Evolutionary conservation across 2,329 filamentous ascomycete genomes (phyloP), one percentile per base, ranked within the genome.

Genomic region (Calonectria hawksworthii): DNA sequence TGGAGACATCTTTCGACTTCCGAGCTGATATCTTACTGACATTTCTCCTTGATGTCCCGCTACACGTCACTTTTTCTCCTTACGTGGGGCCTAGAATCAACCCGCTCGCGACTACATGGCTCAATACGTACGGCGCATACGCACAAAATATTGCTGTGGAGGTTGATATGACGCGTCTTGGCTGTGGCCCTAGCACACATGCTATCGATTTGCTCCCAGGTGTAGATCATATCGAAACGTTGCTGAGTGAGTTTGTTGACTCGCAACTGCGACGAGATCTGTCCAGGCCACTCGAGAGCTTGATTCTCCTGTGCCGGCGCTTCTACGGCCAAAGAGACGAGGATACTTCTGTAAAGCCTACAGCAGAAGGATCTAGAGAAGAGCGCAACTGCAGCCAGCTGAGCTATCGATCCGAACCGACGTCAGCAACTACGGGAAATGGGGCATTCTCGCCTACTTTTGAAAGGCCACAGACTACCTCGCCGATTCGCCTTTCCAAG

Each of bases 11-110:
- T 14, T 85, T 84, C 28, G 81, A 74, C 6, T 82, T 88, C 70
- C 82, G 84, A 9, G 82, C 84, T 6, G 85, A 87, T 47, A 30
- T 87, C 0, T 77, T 88, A 36, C 74, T 85, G 2, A 70, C 83
- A 0, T 76, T 88, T 3, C 82, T 88, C 9, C 79, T 82, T 28
- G 77, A 77, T 3, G 79, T 83, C 23, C 79, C 76, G 13, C 86
- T 88, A 30, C 87, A 88, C 70, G 80, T 84, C 28, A 82, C 85
- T 1, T 83, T 85, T 23, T 86, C 86, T 0, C 86, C 86, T 0
- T 86, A 83, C 56, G 82, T 85, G 4, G 81, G 80, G 1, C 75
- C 76, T 0, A 70, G 71, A 8, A 76, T 85, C 1, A 84, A 83
- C 41, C 85, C 85, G 0, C 80, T 86, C 0, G 84, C 84, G 1